Percentiles rank a stretch among this genome's conserved stretches.
phyloP scores from a whole-genome alignment of 2,329 filamentous ascomycete genomes.

The Microdochium bolleyi region DNA sequence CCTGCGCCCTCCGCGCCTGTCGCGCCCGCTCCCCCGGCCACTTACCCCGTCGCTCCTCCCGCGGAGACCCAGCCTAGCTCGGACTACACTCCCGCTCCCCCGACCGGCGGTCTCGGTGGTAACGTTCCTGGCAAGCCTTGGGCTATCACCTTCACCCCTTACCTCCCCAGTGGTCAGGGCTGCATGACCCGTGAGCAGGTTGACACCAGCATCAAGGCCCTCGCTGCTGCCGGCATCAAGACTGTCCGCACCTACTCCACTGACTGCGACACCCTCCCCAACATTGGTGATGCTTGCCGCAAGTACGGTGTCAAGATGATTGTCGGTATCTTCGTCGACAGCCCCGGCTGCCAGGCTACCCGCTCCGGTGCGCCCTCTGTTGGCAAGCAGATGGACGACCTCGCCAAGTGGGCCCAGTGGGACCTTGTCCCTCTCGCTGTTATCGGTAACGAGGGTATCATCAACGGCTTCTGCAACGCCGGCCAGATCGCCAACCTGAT shows the following conservation, averaged over 20 bases:
- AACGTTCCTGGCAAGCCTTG: constrained; percentile 43
- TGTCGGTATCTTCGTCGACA: constrained; percentile 78
- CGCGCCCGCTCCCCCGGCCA: constrained; percentile 15
- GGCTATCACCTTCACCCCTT: constrained; percentile 78
- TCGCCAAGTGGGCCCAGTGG: constrained; percentile 68
- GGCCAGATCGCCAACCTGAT: constrained; percentile 64
- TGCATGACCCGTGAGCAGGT: constrained; percentile 61
- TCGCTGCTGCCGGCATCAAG: constrained; percentile 60
- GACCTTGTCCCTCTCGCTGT: constrained; percentile 71
- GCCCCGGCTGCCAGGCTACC: constrained; percentile 47
- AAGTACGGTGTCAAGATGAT: constrained; percentile 69
- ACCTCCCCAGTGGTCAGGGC: constrained; percentile 42
- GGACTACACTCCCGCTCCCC: constrained; percentile 13
- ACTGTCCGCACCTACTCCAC: constrained; percentile 81
- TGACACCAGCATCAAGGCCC: constrained; percentile 48
- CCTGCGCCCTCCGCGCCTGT: constrained; percentile 9
- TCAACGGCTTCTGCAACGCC: constrained; percentile 61
- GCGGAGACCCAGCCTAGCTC: constrained; percentile 9
- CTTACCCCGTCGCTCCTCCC: constrained; percentile 8
- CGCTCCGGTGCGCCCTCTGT: constrained; percentile 41
- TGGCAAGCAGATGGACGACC: constrained; percentile 63
- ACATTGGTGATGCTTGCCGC: constrained; percentile 62
- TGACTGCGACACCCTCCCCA: constrained; percentile 76
- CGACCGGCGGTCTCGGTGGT: constrained; percentile 26
- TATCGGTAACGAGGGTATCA: constrained; percentile 86